phyloP scores from a whole-genome alignment of 2,329 filamentous ascomycete species.

The Arthrobotrys pseudoclavata region DNA sequence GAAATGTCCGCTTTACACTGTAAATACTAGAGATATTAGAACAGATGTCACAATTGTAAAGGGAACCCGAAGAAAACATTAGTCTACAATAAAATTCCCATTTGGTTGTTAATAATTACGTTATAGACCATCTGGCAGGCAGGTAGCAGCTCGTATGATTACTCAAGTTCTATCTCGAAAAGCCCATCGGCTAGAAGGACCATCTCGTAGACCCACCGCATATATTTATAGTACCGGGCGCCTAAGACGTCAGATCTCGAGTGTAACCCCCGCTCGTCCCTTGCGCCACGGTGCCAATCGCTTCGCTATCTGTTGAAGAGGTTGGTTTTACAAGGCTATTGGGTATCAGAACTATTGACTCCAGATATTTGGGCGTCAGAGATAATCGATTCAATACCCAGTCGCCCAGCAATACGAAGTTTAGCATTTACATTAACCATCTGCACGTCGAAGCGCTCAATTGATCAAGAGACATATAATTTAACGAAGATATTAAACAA shows the following conservation, averaged over 20 bases:
- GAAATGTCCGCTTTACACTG: too few relatives aligned
- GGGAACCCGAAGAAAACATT: too few relatives aligned
- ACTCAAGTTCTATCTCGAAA: background rate
- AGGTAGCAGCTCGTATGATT: background rate
- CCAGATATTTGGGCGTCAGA: background rate
- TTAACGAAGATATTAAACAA: background rate
- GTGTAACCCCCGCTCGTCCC: background rate
- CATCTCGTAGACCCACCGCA: background rate
- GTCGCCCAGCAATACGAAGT: background rate
- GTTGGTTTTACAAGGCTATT: background rate
- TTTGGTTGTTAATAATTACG: too few relatives aligned
- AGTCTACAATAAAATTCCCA: too few relatives aligned
- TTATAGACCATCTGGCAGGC: background rate
- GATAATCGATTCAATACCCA: background rate
- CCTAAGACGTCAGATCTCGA: background rate
- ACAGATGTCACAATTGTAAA: too few relatives aligned
- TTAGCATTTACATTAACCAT: slow-evolving; percentile 2
- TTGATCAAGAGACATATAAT: slow-evolving; percentile 10
- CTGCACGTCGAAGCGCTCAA: slow-evolving; percentile 4
- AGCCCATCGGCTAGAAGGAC: background rate
- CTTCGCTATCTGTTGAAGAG: background rate
- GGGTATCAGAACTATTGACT: background rate
- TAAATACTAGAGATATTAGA: too few relatives aligned
- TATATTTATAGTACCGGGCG: slow-evolving; percentile 4
- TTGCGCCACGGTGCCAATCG: background rate